Percentiles rank a stretch among this genome's conserved stretches.
These are phyloP conservation scores for Chaetoceros tenuissimus DNA, from an alignment of 108 stramenopile species.

Conservation along the genomic window DNA sequence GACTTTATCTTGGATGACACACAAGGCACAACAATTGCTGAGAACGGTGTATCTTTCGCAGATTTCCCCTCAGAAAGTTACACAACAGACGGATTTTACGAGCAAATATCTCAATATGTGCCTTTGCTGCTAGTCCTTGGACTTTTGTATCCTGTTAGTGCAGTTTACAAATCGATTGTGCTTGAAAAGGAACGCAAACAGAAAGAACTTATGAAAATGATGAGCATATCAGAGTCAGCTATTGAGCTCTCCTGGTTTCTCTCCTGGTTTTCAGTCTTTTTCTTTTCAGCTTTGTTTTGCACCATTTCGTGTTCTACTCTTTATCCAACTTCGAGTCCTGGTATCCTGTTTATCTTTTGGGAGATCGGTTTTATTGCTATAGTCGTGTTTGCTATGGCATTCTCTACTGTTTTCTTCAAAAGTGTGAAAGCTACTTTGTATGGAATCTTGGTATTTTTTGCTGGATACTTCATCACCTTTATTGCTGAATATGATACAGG, in stretches of 20 bases:
- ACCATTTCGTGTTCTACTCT: constrained; percentile 36
- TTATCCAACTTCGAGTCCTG: constrained; percentile 34
- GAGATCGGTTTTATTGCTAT: constrained; percentile 20
- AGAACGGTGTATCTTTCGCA: constrained; percentile 46
- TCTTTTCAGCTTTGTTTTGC: constrained; percentile 33
- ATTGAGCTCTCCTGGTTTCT: constrained; percentile 64
- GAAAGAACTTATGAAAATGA: constrained; percentile 87
- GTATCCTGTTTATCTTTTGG: constrained; percentile 61
- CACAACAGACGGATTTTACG: constrained; percentile 47
- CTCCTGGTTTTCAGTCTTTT: constrained; percentile 43
- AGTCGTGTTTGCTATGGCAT: constrained; percentile 43
- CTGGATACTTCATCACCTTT: constrained; percentile 61
- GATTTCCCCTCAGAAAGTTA: constrained; percentile 57
- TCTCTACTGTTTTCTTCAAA: constrained; percentile 57
- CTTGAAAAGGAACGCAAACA: constrained; percentile 70
- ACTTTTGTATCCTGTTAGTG: constrained; percentile 58
- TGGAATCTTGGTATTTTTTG: constrained; percentile 68
- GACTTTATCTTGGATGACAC: constrained; percentile 58
- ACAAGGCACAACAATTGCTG: constrained; percentile 31
- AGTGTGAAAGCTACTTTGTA: constrained; percentile 63
- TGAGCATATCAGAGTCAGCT: constrained; percentile 62
- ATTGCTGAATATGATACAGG: constrained; percentile 36
- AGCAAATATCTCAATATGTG: constrained; percentile 16
- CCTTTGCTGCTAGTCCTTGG: constrained; percentile 42
- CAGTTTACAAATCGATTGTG: constrained; percentile 47